Evolutionary conservation across 1,284 basidiomycete genomes (phyloP).

Genomic region (Cryptococcus amylolentus): DNA sequence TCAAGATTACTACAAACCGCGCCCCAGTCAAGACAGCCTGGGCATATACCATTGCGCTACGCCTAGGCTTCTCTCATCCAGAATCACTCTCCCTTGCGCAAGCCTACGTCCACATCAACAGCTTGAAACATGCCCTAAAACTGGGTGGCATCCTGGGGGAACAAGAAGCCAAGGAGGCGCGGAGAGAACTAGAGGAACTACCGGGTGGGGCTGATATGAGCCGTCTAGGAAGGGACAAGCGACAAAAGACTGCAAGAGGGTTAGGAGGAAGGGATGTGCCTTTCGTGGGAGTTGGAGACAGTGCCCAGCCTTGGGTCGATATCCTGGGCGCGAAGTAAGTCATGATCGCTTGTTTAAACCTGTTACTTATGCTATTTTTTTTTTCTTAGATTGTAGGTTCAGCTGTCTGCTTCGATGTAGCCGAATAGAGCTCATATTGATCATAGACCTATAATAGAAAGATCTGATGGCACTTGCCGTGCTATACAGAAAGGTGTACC

Average conservation of each 20-base stretch:
- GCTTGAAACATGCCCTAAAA: conserved; percentile 73
- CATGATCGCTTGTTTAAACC: neutral
- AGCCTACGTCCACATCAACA: conserved; percentile 89
- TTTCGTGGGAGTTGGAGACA: conserved; percentile 52
- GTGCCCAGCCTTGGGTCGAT: conserved; percentile 86
- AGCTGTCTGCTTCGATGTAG: neutral
- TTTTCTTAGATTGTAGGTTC: neutral
- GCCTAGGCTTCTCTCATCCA: conserved; percentile 75
- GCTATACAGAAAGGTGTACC: conserved; percentile 72
- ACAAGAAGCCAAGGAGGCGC: conserved; percentile 52
- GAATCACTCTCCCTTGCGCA: conserved; percentile 65
- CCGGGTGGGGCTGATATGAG: conserved; percentile 21
- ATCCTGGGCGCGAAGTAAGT: conserved; percentile 78
- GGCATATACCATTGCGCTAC: conserved; percentile 79
- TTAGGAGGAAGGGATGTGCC: conserved; percentile 29
- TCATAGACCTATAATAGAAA: conserved; percentile 70
- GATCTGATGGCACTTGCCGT: conserved; percentile 68
- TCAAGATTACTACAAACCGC: conserved; percentile 64
- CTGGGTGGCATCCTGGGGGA: conserved; percentile 61
- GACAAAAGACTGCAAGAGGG: conserved; percentile 3
- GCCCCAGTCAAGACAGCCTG: conserved; percentile 93
- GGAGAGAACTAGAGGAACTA: conserved; percentile 44
- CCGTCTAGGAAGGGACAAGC: conserved; percentile 7
- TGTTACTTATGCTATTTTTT: neutral
- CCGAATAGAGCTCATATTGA: neutral